Base-by-base conservation (phyloP, 2,329 filamentous ascomycete genomes). In the Dactylellina haptotyla region DNA sequence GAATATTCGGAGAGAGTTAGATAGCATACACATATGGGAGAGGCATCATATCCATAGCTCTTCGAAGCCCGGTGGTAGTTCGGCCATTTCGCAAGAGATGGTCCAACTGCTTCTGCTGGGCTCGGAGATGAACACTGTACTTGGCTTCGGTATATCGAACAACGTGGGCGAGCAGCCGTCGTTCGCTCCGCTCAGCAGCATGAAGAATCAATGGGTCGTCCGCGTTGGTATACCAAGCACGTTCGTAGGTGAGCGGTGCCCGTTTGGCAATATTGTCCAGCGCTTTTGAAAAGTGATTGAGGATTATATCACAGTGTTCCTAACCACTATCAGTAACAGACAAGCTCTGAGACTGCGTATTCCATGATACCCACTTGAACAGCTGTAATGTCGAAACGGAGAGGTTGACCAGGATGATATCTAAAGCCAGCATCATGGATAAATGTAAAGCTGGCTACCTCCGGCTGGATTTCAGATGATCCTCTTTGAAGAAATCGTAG, bases 151-250 rank as follows among this genome's bases (percentile, higher is more conserved):
- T 65, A 20, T 46, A 72, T 12, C 56, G 59, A 54, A 72, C 26
- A 2, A 72, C 67, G 46, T 72, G 67, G 4, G 51, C 53, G 12
- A 72, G 46, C 5, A 72, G 53, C 10, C 67, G 61, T 14, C 59
- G 58, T 34, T 72, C 67, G 20, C 59, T 72, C n/a, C 67, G 67
- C 20, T 72, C 67, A 20, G 67, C 59, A 61, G 67, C 67, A 4
- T 30, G 25, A 9, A 72, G 34, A n/a, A 72, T 50, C 9, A 65
- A 45, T 28, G 51, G 51, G 12, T 46, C 34, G 8, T 65, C 59
- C 39, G 65, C 41, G n/a, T 64, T 64, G 16, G 67, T 72, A 14
- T 41, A 65, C 45, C 56, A 62, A 30, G 67, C 67, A 20, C 67
- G 67, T 30, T 72, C 51, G 16, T 50, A 72, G 23, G 59, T 64